phyloP scores from a whole-genome alignment of 495 filamentous ascomycete genomes.

The Astrocystis sublimbata region DNA sequence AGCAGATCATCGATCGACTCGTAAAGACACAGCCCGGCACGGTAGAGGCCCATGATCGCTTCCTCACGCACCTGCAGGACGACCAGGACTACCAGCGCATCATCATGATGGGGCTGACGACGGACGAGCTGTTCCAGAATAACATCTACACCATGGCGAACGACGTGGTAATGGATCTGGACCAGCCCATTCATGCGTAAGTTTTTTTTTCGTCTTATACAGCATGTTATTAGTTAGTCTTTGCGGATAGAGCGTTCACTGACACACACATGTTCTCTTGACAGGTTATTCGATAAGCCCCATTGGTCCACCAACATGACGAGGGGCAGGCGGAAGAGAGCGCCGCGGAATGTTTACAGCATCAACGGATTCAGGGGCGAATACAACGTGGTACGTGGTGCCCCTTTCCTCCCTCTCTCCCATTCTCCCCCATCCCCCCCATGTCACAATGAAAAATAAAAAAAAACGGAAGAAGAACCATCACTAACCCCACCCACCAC shows the following conservation, averaged over 20 bases:
- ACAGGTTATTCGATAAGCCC: constrained; percentile 14
- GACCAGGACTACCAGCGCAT: constrained; percentile 38
- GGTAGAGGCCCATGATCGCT: constrained; percentile 9
- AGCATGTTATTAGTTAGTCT: too few relatives aligned
- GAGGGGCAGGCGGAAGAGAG: background rate
- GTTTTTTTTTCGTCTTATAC: too few relatives aligned
- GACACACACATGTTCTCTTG: background rate
- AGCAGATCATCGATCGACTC: background rate
- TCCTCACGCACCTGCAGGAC: constrained; percentile 18
- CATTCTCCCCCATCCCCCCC: too few relatives aligned
- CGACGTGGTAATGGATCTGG: constrained; percentile 20
- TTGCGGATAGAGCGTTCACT: too few relatives aligned
- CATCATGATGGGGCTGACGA: constrained; percentile 29
- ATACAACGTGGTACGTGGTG: constrained; percentile 27
- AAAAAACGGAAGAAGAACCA: too few relatives aligned
- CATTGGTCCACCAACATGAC: background rate
- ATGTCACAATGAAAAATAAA: background rate
- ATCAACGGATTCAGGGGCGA: constrained; percentile 28
- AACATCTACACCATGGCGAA: constrained; percentile 22
- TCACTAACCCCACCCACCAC: too few relatives aligned
- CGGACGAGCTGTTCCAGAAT: constrained; percentile 32
- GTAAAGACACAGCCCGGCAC: background rate
- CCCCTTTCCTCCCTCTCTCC: too few relatives aligned
- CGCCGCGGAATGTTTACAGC: constrained; percentile 30
- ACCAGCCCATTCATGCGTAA: constrained; percentile 26